A percentile compares a stretch with the other conserved stretches of the same genome.
These are phyloP conservation scores for Auxenochlorella protothecoides DNA, from an alignment of 139 green algal species.

Conservation along the genomic window DNA sequence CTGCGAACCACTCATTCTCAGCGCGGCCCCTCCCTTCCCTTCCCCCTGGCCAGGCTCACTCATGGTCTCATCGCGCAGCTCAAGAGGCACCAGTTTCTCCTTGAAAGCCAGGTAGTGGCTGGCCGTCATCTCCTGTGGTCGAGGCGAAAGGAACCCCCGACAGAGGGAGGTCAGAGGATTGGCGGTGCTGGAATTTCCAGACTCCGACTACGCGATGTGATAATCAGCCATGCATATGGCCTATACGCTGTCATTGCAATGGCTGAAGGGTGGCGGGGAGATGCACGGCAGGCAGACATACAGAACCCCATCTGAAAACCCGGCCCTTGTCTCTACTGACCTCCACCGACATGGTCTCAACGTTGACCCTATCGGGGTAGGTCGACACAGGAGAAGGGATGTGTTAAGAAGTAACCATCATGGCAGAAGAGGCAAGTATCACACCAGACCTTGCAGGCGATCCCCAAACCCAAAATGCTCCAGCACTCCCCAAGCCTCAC, in stretches of 20 bases:
- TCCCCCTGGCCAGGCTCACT: not conserved
- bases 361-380: not conserved
- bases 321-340: not conserved
- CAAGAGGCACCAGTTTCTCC: conserved; percentile 36
- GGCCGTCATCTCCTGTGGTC: conserved; percentile 40
- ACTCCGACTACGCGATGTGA: not conserved
- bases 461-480: not conserved
- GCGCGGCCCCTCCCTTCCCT: not conserved
- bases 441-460: not conserved
- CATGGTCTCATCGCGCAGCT: not conserved
- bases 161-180: not conserved
- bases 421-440: not conserved
- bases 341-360: not conserved
- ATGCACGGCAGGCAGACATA: not conserved
- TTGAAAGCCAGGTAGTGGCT: conserved; percentile 62
- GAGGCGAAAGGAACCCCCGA: conserved; percentile 19
- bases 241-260: not conserved
- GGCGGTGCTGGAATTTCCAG: not conserved
- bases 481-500: conserved; percentile 1
- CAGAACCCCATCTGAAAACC: too few relatives aligned
- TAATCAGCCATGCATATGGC: not conserved
- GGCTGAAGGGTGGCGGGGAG: not conserved
- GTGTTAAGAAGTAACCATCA: not conserved
- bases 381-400: too few relatives aligned
- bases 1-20: too few relatives aligned